Base-by-base conservation (phyloP, 2,329 filamentous ascomycete genomes). In the Talaromyces rugulosus region DNA sequence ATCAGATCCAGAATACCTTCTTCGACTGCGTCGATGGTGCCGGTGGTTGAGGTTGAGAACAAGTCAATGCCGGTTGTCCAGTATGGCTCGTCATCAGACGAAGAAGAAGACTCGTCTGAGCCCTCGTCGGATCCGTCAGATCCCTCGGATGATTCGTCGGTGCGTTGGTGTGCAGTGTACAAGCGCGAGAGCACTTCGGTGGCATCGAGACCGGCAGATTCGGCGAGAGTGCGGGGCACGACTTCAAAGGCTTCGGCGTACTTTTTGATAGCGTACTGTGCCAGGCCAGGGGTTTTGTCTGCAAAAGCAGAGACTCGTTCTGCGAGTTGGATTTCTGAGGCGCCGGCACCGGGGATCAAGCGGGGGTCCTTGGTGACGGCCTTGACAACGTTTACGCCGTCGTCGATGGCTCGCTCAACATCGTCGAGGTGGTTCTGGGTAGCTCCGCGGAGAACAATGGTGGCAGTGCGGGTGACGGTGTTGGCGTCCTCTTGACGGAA, bases 371-470 rank as follows among this genome's bases (percentile, higher is more conserved):
- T 91, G 65, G 95, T 98, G 75, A 99, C 96, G 67, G 95, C 95
- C 82, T 99, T 99, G 77, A 99, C 90, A 58, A 96, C 96, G 73
- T 98, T 99, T 76, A 99, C 95, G 67, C 95, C 95, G 69, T 99
- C 95, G 71, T 99, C 95, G 61, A 99, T 93, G 57, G 95, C 95
- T 66, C 95, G 89, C 83, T 99, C 95, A 40, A 99, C 86, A 70
- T 99, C 95, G 72, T 99, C 95, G 28, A 99, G 87, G 77, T 98
- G 92, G 82, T 99, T 99, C 79, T 98, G 94, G 5, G 95, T 99
- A 23, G 95, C 95, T 56, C 96, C 95, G 67, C 95, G 88, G 64
- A 99, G 87, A 59, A 99, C 93, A 56, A 99, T 85, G 7, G 95
- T 99, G 23, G 96, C 91, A 58, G 95, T 99, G 71, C 93, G 87